Evolutionary conservation across 2,329 filamentous ascomycete genomes (phyloP).

Genomic region (Stemphylium lycopersici): DNA sequence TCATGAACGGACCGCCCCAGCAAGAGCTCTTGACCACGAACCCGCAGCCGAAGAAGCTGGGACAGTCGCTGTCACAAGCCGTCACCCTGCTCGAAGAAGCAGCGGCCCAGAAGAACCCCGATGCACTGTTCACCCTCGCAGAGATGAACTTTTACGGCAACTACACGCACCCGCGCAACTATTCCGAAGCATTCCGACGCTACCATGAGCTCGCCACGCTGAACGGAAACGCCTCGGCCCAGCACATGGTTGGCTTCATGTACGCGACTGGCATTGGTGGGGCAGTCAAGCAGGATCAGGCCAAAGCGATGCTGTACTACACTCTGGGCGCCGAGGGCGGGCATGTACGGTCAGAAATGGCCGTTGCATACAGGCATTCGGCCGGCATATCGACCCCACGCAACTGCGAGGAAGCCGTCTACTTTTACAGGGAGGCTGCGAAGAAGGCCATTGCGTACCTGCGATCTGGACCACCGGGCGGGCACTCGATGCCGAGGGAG

Average conservation of each 20-base stretch:
- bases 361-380: conserved; percentile 83
- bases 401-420: conserved; percentile 82
- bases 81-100: conserved; percentile 65
- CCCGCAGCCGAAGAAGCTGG: conserved; percentile 52
- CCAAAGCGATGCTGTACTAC: conserved; percentile 90
- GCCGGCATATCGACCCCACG: conserved; percentile 83
- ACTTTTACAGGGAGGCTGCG: conserved; percentile 91
- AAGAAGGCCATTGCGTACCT: conserved; percentile 91
- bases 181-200: conserved; percentile 76
- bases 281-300: conserved; percentile 82
- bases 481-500: conserved; percentile 76
- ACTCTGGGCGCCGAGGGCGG: conserved; percentile 88
- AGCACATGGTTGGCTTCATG: conserved; percentile 95
- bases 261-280: conserved; percentile 91
- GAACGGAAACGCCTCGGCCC: conserved; percentile 87
- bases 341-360: conserved; percentile 89
- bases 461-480: conserved; percentile 87
- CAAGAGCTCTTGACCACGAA: conserved; percentile 51
- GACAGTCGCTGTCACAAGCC: conserved; percentile 61
- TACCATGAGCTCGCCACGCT: conserved; percentile 78
- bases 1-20: conserved; percentile 66
- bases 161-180: conserved; percentile 83
- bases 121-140: conserved; percentile 87
- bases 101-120: conserved; percentile 66
- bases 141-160: conserved; percentile 98